A percentile compares a stretch with the other conserved stretches of the same genome.
Evolutionary conservation across 176 grass and related monocot species (phyloP).

Genomic region (Avena insularis): DNA sequence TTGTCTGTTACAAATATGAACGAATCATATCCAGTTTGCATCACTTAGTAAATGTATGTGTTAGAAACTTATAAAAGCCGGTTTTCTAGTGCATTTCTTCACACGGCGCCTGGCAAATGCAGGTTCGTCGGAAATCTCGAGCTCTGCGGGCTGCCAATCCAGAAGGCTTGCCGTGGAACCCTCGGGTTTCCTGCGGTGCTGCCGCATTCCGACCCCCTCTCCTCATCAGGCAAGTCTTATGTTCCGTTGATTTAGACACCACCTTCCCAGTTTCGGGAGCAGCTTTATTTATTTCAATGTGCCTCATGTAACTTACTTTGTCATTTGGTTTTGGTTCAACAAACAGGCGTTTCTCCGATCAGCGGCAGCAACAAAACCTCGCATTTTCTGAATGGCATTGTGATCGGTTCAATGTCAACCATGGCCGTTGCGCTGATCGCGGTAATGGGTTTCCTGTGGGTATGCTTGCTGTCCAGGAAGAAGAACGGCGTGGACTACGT

Average conservation of each 20-base stretch:
- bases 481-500: conserved; percentile 68
- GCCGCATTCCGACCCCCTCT: conserved; percentile 64
- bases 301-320: not conserved
- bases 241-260: not conserved
- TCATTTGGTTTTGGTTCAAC: not conserved
- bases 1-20: conserved; percentile 6
- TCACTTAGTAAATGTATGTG: not conserved
- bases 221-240: conserved; percentile 63
- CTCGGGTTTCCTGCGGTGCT: conserved; percentile 93
- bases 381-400: conserved; percentile 85
- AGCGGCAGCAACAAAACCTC: conserved; percentile 63
- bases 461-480: conserved; percentile 92
- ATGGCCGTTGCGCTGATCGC: conserved; percentile 80
- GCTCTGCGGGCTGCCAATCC: conserved; percentile 85
- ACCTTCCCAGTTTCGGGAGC: not conserved
- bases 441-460: conserved; percentile 80
- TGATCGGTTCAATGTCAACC: conserved; percentile 94
- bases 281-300: not conserved
- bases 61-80: not conserved
- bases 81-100: conserved; percentile 22
- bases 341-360: conserved; percentile 67
- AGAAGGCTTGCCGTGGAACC: conserved; percentile 75
- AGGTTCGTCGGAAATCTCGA: conserved; percentile 99
- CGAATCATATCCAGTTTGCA: not conserved
- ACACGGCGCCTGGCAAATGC: conserved; percentile 22